Percentiles rank a stretch among this genome's conserved stretches.
Conservation (phyloP, 495 filamentous ascomycete species). For the Penicillium crystallinum region DNA sequence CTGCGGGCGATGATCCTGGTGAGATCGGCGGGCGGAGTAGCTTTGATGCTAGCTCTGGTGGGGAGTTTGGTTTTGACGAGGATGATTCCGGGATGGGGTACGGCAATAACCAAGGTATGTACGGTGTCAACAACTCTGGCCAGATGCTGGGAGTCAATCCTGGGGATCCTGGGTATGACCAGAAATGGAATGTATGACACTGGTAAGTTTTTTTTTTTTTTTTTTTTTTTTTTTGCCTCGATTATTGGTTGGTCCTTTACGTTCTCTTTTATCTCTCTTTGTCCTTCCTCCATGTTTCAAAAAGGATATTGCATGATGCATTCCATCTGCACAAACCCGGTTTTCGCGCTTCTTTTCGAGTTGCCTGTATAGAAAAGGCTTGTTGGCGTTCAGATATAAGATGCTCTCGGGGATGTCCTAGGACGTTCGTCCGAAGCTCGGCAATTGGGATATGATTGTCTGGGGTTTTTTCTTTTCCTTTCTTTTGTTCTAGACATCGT, state of each 20-base stretch:
- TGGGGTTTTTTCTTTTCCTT: neutral
- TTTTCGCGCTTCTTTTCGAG: neutral
- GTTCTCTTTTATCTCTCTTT: neutral
- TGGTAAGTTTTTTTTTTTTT: slow-evolving; percentile 1
- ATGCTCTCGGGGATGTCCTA: slow-evolving; percentile 13
- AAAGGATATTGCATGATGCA: slow-evolving; percentile 7
- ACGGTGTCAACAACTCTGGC: slow-evolving; percentile 23
- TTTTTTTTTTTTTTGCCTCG: neutral
- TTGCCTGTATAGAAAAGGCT: slow-evolving; percentile 20
- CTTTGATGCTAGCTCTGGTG: slow-evolving; percentile 81
- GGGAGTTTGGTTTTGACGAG: slow-evolving; percentile 48
- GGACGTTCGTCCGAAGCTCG: slow-evolving; percentile 7
- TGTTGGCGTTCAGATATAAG: slow-evolving; percentile 33
- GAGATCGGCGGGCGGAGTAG: slow-evolving; percentile 79
- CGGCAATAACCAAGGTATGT: slow-evolving; percentile 31
- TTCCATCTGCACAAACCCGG: neutral
- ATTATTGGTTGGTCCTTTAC: neutral
- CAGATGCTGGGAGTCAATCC: slow-evolving; percentile 34
- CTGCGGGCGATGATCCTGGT: slow-evolving; percentile 53
- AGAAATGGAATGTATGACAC: slow-evolving; percentile 30
- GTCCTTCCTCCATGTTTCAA: neutral
- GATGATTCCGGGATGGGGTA: slow-evolving; percentile 44
- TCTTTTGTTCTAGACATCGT: neutral
- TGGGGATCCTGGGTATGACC: slow-evolving; percentile 30
- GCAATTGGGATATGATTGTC: slow-evolving; percentile 3